Conservation (phyloP, 345 rosid genomes). For the Euphorbia peplus region DNA sequence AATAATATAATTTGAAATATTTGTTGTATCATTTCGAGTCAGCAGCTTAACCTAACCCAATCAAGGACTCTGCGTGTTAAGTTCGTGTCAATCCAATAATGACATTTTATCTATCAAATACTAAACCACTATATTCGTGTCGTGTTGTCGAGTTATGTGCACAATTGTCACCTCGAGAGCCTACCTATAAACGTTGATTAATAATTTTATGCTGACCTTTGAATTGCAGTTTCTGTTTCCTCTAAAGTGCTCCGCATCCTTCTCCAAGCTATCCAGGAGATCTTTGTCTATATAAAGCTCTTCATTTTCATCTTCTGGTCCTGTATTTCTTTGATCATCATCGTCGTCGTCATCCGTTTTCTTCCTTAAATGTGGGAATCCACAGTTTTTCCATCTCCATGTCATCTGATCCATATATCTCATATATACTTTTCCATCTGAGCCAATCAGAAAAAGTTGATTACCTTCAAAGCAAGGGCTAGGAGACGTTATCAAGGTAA, state of each 20-base stretch:
- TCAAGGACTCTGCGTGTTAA: too few relatives aligned
- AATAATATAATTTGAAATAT: too few relatives aligned
- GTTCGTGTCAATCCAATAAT: too few relatives aligned
- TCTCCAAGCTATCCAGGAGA: conserved; percentile 26
- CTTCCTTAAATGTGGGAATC: conserved; percentile 35
- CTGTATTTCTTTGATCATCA: conserved; percentile 21
- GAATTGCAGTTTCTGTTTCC: conserved; percentile 35
- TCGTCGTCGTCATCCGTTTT: not conserved
- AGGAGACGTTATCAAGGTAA: conserved; percentile 49
- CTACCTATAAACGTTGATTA: conserved; percentile 39
- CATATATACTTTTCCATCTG: conserved; percentile 55
- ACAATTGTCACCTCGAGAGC: too few relatives aligned
- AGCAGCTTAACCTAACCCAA: too few relatives aligned
- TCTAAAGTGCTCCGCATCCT: conserved; percentile 25
- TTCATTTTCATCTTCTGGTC: conserved; percentile 3
- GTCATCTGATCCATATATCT: conserved; percentile 50
- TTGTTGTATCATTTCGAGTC: too few relatives aligned
- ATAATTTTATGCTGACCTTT: conserved; percentile 30
- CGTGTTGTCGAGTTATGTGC: too few relatives aligned
- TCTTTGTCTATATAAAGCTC: conserved; percentile 37
- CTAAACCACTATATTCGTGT: too few relatives aligned
- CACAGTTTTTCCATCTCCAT: conserved; percentile 61
- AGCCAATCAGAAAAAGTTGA: conserved; percentile 50
- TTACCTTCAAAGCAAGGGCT: conserved; percentile 57
- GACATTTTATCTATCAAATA: too few relatives aligned